Base-by-base conservation (phyloP, 2,329 filamentous ascomycete genomes). In the Plectosphaerella plurivora region DNA sequence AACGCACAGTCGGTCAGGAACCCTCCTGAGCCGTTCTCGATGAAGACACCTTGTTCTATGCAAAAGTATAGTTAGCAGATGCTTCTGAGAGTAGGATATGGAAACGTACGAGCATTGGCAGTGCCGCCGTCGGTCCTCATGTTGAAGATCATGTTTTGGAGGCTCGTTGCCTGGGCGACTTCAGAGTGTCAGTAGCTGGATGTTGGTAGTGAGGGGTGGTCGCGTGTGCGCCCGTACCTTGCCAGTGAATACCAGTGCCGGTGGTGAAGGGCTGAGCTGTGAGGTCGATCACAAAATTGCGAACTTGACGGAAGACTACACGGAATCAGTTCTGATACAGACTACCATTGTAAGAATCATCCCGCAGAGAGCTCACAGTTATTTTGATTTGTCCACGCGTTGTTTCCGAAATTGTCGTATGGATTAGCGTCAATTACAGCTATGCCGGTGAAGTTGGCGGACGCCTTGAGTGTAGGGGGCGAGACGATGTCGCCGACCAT, bases 381-480 rank as follows among this genome's bases (percentile, higher is more conserved):
- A 72, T 83, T 83, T 68, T 91, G 87, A 71, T 92, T 92, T 62
- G 85, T 86, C 69, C 84, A 89, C 85, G 85, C 89, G 74, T 91
- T 91, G 57, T 67, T 41, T 42, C 88, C 88, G 1, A 74, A 72
- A 49, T 80, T 66, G 39, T 82, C 80, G 69, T 97, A 97, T 0
- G 92, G 92, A 63, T 97, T 87, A 2, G 89, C 79, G 65, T 97
- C 92, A 59, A 99, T 88, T 50, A 97, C 81, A 44, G 88, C 92
- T 75, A 97, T 95, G 46, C 93, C 94, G 3, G 76, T 59, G 64
- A 97, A 99, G 61, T 76, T 74, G 44, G 85, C 67, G 2, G 83
- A 69, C 3, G 88, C 87, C 74, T 93, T 91, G 68, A 97, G 77
- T 0, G 86, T 86, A 0, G 93, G 91, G 14, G 86, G 70, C 57